These are phyloP conservation scores for Porpolomopsis calyptriformis DNA, from an alignment of 768 basidiomycete genomes.

Conservation along the genomic window DNA sequence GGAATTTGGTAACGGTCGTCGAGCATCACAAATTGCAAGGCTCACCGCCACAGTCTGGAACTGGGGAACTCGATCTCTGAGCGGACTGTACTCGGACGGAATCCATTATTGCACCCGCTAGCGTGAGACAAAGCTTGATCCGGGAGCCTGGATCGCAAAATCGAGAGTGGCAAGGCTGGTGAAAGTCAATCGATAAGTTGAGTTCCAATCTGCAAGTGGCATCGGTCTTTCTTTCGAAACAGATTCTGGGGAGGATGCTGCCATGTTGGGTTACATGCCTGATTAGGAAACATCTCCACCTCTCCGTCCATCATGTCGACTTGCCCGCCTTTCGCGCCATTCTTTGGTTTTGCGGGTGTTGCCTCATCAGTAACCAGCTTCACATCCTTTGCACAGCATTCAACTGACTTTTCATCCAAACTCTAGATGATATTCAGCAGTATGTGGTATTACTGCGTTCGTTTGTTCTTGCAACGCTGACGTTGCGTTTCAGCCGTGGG, in stretches of 20 bases:
- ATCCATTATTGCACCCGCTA: too few relatives aligned
- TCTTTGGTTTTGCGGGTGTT: conserved; percentile 97
- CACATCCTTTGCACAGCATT: not conserved
- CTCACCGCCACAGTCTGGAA: too few relatives aligned
- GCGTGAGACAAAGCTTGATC: too few relatives aligned
- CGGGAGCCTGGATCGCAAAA: too few relatives aligned
- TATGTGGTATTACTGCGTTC: conserved; percentile 32
- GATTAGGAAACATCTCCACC: not conserved
- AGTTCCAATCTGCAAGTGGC: too few relatives aligned
- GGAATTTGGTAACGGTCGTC: too few relatives aligned
- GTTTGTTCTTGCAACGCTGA: not conserved
- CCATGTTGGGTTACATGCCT: not conserved
- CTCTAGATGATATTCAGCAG: conserved; percentile 91
- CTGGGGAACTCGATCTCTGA: too few relatives aligned
- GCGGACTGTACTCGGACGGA: too few relatives aligned
- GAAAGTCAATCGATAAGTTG: too few relatives aligned
- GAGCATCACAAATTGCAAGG: too few relatives aligned
- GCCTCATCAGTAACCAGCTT: conserved; percentile 66
- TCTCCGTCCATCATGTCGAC: too few relatives aligned
- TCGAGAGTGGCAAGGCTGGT: too few relatives aligned
- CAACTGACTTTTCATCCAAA: not conserved
- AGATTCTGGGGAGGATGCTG: not conserved
- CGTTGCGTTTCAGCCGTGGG: conserved; percentile 57
- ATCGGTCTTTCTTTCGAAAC: not conserved
- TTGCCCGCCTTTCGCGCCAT: conserved; percentile 91